Evolutionary conservation across 192 early-diverging fungal genomes (phyloP).

Genomic region (Backusella tuberculispora): DNA sequence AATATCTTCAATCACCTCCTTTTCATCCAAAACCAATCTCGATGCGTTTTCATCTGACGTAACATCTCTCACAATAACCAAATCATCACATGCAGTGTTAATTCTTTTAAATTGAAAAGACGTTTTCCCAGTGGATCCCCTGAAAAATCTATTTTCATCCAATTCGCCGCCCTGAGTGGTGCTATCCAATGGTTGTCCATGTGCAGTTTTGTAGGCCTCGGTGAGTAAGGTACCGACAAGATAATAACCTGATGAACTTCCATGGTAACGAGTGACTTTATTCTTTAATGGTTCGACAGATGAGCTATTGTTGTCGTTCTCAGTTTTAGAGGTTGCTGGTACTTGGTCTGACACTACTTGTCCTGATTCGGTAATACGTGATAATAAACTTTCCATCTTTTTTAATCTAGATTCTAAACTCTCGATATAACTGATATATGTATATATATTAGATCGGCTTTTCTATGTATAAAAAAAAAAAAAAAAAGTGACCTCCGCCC

Average conservation of each 20-base stretch:
- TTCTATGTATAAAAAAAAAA: background rate
- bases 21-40: background rate
- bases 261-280: slow-evolving; percentile 33
- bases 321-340: background rate
- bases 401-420: slow-evolving; percentile 32
- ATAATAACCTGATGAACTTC: slow-evolving; percentile 39
- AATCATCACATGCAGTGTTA: slow-evolving; percentile 26
- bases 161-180: background rate
- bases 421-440: slow-evolving; percentile 33
- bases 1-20: slow-evolving; percentile 10
- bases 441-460: background rate
- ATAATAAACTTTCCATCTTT: slow-evolving; percentile 35
- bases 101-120: slow-evolving; percentile 21
- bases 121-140: background rate
- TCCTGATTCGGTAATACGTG: background rate
- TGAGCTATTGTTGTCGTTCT: no score
- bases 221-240: slow-evolving; percentile 27
- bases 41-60: slow-evolving; percentile 10
- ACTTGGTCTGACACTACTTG: background rate
- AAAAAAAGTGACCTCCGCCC: background rate
- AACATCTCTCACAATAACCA: slow-evolving; percentile 32
- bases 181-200: background rate
- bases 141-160: slow-evolving; percentile 3
- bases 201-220: background rate
- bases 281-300: background rate